These are phyloP conservation scores for Casaregolazyma lundiana DNA, from an alignment of 1,139 yeast genomes.

Conservation along the genomic window DNA sequence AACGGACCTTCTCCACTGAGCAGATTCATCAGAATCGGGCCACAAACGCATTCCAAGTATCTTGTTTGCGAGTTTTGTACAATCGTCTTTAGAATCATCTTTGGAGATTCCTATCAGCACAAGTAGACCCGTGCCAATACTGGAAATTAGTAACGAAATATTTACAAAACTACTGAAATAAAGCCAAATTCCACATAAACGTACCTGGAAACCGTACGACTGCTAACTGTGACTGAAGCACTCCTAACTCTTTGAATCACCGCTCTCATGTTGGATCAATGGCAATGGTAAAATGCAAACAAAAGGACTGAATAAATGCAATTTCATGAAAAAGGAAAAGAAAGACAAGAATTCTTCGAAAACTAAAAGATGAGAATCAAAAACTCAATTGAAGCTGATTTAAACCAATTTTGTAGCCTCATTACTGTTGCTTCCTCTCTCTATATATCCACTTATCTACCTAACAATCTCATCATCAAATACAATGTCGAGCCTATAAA, in stretches of 20 bases:
- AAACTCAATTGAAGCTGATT: too few species aligned
- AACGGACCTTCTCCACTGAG: constrained; percentile 58
- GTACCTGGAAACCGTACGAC: constrained; percentile 61
- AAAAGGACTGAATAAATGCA: not conserved
- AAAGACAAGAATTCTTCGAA: too few species aligned
- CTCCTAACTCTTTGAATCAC: constrained; percentile 82
- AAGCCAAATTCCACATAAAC: constrained; percentile 31
- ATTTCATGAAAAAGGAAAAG: not conserved
- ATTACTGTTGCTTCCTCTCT: too few species aligned
- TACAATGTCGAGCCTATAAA: constrained; percentile 47
- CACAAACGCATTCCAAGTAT: constrained; percentile 62
- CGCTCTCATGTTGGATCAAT: constrained; percentile 55
- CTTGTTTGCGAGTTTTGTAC: constrained; percentile 62
- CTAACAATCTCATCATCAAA: constrained; percentile 30
- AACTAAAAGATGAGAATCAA: too few species aligned
- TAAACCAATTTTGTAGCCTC: too few species aligned
- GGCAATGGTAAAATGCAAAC: not conserved
- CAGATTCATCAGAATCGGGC: constrained; percentile 49
- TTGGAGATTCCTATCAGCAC: constrained; percentile 79
- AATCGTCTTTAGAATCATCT: constrained; percentile 71
- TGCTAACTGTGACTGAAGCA: constrained; percentile 83
- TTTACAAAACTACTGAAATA: not conserved
- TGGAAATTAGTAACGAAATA: constrained; percentile 22
- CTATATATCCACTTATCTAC: constrained; percentile 19
- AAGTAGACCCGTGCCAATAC: constrained; percentile 71